Percentiles rank a stretch among this genome's conserved stretches.
These are phyloP conservation scores for Rhizopogon salebrosus DNA, from an alignment of 768 basidiomycete species.

Conservation along the genomic window DNA sequence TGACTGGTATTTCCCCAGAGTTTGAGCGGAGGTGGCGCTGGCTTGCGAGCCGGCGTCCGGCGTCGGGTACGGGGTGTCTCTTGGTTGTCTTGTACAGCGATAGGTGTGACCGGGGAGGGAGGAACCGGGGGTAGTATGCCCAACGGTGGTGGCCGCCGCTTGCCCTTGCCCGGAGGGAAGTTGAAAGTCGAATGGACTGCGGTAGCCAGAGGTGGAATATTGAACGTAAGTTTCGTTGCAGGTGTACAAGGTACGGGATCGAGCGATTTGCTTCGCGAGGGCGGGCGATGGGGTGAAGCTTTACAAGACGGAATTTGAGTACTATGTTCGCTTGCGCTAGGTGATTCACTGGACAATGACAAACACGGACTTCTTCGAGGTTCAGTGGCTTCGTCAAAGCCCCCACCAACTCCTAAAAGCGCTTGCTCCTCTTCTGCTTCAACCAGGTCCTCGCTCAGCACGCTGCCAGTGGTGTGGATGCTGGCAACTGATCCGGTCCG, in stretches of 20 bases:
- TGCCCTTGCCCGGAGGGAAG: conserved; percentile 38
- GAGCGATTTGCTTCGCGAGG: conserved; percentile 1
- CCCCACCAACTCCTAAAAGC: conserved; percentile 62
- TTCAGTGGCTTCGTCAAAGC: conserved; percentile 42
- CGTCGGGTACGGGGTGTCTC: conserved; percentile 28
- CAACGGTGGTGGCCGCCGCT: conserved; percentile 58
- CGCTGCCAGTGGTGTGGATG: conserved; percentile 58
- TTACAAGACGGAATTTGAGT: conserved; percentile 12
- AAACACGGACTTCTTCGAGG: conserved; percentile 29
- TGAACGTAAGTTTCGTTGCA: conserved; percentile 55
- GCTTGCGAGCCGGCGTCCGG: conserved; percentile 53
- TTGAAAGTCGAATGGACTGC: conserved; percentile 51
- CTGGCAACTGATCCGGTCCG: conserved; percentile 76
- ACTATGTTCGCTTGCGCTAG: conserved; percentile 28
- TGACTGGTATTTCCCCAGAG: conserved; percentile 30
- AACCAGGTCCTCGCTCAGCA: conserved; percentile 74
- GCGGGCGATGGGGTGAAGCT: conserved; percentile 5
- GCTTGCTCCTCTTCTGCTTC: conserved; percentile 80
- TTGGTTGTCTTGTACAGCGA: conserved; percentile 33
- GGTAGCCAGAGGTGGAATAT: conserved; percentile 41
- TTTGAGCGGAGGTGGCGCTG: conserved; percentile 51
- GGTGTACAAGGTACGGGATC: conserved; percentile 48
- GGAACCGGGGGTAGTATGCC: conserved; percentile 66
- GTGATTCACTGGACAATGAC: conserved; percentile 26
- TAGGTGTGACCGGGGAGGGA: conserved; percentile 58